Evolutionary conservation across 2,329 filamentous ascomycete genomes (phyloP), one percentile per base, ranked within the genome.

Genomic region (Trichoderma cornu-damae): DNA sequence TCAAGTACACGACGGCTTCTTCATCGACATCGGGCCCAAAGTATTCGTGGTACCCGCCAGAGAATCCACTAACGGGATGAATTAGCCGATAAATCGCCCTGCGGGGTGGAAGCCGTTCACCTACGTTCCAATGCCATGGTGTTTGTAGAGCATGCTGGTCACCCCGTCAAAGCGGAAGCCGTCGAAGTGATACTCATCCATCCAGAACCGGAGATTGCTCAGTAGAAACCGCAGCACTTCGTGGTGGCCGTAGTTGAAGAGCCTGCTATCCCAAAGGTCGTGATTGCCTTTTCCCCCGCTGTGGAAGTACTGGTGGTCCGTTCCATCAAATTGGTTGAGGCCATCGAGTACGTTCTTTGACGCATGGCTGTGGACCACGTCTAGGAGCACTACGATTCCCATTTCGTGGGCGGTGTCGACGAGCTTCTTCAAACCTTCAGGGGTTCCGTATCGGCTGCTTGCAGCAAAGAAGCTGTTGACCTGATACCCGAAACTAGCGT

Each of bases 401-500:
- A 99, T 76, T 60, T 89, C 82, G 68, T 99, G 94, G 3, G 94
- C 94, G 2, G 90, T 96, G 68, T 99, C 94, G 62, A 99, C 89
- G 48, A 99, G 82, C 78, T 97, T 93, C 73, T 96, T 99, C 64
- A 99, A 79, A 35, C 97, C 94, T 68, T 99, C 94, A 0, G 94
- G 94, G 1, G 86, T 83, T 40, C 94, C 94, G 69, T 96, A 99
- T 61, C 94, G 86, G 72, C 93, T 97, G 73, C 92, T 96, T 11
- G 93, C 92, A 26, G 94, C 94, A 67, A 97, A 99, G 79, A 99
- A 99, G 73, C 89, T 96, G 78, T 97, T 99, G 75, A 99, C 85
- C 73, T 99, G 94, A 73, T 99, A 99, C 46, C 94, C 94, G 67
- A 99, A 99, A 69, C 93, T 97, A 67, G 94, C 94, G 71, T 99